These are phyloP conservation scores for Aureobasidium pullulans DNA, from an alignment of 2,329 filamentous ascomycete genomes.

Conservation along the genomic window DNA sequence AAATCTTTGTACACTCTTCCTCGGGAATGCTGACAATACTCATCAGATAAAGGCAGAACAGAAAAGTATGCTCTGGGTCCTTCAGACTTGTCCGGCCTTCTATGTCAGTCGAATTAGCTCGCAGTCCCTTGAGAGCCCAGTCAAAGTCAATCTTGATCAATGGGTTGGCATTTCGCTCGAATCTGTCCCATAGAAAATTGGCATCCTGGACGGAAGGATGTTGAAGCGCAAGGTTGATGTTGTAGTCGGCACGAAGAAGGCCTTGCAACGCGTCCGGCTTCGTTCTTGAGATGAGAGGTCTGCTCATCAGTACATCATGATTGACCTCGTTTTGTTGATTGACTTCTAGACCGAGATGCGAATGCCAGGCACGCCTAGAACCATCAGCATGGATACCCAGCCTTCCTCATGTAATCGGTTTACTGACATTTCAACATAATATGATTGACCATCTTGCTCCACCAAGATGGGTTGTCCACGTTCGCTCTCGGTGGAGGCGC, in stretches of 20 bases:
- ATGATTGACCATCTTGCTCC: neutral
- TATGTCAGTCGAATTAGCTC: neutral
- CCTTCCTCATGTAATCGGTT: neutral
- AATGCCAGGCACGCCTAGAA: neutral
- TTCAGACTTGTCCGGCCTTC: neutral
- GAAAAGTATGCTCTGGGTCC: neutral
- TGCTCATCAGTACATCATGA: slow-evolving; percentile 3
- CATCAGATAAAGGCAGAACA: slow-evolving; percentile 5
- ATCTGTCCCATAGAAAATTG: slow-evolving; percentile 11
- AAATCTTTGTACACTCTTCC: neutral
- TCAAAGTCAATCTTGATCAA: slow-evolving; percentile 12
- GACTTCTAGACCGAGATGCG: neutral
- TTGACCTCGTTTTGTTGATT: neutral
- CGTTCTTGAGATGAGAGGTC: neutral
- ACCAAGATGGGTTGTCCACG: neutral
- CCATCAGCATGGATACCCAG: neutral
- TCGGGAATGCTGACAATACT: slow-evolving; percentile 11
- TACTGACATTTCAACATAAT: neutral
- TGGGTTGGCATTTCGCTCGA: slow-evolving; percentile 7
- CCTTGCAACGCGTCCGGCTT: neutral
- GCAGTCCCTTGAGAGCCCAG: neutral
- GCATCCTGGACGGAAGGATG: neutral
- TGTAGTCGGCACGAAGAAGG: neutral
- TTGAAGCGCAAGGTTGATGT: neutral
- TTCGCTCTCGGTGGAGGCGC: neutral